These are phyloP conservation scores for Lachnellula willkommii DNA, from an alignment of 2,329 filamentous ascomycete genomes.

Conservation along the genomic window DNA sequence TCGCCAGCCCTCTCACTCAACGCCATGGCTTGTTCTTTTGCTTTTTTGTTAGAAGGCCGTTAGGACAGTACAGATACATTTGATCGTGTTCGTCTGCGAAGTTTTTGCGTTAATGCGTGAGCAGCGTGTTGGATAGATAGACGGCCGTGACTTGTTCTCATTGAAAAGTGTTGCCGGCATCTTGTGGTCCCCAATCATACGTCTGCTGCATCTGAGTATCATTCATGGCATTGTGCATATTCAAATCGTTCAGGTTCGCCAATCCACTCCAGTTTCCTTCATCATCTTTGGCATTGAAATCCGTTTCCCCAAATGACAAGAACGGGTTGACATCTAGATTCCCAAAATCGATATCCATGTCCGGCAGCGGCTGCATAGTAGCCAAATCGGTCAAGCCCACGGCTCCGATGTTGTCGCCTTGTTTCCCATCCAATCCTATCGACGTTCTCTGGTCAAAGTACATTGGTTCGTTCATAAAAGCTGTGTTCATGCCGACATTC, in stretches of 20 bases:
- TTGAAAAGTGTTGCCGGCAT: not conserved
- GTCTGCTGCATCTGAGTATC: not conserved
- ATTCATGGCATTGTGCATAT: not conserved
- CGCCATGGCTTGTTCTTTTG: no score
- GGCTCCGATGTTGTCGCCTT: not conserved
- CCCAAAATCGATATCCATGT: slow-evolving; percentile 6
- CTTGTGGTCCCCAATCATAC: not conserved
- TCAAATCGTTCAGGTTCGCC: not conserved
- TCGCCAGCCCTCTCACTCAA: no score
- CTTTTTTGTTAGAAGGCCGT: no score
- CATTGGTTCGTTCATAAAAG: not conserved
- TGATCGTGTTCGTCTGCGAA: no score
- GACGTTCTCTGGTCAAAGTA: not conserved
- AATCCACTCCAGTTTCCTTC: not conserved
- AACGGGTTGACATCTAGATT: slow-evolving; percentile 3
- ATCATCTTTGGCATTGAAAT: not conserved
- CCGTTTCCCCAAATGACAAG: not conserved
- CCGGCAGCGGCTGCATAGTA: slow-evolving; percentile 5
- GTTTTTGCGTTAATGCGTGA: no score
- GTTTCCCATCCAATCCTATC: not conserved
- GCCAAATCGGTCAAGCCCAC: slow-evolving; percentile 8
- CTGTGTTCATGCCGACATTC: not conserved
- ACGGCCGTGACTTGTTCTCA: not conserved
- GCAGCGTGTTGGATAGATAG: not conserved
- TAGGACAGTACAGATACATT: no score